phyloP scores from a whole-genome alignment of 2,329 filamentous ascomycete genomes.

The Pseudopithomyces chartarum region DNA sequence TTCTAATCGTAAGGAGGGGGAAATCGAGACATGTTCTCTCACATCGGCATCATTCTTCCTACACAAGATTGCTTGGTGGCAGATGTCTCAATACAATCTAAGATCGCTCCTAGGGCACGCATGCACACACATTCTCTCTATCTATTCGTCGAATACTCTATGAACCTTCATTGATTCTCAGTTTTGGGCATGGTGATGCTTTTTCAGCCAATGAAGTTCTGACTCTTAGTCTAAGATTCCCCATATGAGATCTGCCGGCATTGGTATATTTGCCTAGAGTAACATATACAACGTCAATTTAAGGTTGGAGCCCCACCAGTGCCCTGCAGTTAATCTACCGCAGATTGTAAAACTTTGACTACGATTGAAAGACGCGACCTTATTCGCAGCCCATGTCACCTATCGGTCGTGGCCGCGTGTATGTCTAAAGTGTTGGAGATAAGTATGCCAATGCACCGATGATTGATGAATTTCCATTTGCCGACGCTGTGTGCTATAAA shows the following conservation, averaged over 20 bases:
- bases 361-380: not conserved
- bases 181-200: not conserved
- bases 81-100: not conserved
- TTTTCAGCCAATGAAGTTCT: not conserved
- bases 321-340: not conserved
- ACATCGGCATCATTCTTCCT: not conserved
- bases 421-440: too few species aligned
- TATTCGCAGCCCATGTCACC: not conserved
- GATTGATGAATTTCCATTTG: too few species aligned
- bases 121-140: not conserved
- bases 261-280: not conserved
- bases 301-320: not conserved
- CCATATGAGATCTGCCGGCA: conserved; percentile 2
- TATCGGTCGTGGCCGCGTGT: not conserved
- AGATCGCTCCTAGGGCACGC: not conserved
- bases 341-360: not conserved
- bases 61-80: not conserved
- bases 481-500: not conserved
- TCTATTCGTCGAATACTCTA: not conserved
- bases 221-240: too few species aligned
- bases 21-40: not conserved
- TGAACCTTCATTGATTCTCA: not conserved
- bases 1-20: too few species aligned
- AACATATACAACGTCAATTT: conserved; percentile 1
- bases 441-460: too few species aligned